Conservation (phyloP, 768 basidiomycete genomes). For the Boletus barrowsii region DNA sequence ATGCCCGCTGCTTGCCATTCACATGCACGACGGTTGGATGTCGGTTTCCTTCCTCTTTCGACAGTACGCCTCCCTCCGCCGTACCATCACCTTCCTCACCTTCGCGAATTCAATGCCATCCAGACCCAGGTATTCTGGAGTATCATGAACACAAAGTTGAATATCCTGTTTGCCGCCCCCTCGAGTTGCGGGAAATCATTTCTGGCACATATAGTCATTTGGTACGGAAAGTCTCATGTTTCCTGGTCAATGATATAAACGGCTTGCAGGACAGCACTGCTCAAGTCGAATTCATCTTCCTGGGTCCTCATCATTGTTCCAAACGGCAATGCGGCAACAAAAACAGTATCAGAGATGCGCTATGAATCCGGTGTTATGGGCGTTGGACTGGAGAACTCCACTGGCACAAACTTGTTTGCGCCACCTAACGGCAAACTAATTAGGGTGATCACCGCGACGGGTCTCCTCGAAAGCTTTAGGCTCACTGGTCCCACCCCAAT, state of each 20-base stretch:
- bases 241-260: conserved; percentile 12
- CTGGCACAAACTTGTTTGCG: conserved; percentile 32
- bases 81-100: conserved; percentile 40
- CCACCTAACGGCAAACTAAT: conserved; percentile 43
- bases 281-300: conserved; percentile 38
- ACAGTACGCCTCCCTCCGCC: conserved; percentile 45
- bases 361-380: conserved; percentile 35
- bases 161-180: conserved; percentile 76
- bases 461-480: conserved; percentile 46
- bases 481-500: conserved; percentile 23
- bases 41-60: conserved; percentile 69
- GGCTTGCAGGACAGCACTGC: conserved; percentile 51
- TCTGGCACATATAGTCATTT: conserved; percentile 64
- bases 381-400: conserved; percentile 38
- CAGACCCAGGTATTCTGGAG: conserved; percentile 92
- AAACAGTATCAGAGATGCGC: conserved; percentile 53
- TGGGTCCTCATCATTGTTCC: conserved; percentile 68
- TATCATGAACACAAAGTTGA: conserved; percentile 59
- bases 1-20: conserved; percentile 67
- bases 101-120: conserved; percentile 71
- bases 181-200: conserved; percentile 78
- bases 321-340: conserved; percentile 51
- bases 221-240: conserved; percentile 48
- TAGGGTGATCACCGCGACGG: conserved; percentile 53
- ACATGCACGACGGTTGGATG: conserved; percentile 62